phyloP scores from a whole-genome alignment of 2,329 filamentous ascomycete species.

The Fusarium heterosporum region DNA sequence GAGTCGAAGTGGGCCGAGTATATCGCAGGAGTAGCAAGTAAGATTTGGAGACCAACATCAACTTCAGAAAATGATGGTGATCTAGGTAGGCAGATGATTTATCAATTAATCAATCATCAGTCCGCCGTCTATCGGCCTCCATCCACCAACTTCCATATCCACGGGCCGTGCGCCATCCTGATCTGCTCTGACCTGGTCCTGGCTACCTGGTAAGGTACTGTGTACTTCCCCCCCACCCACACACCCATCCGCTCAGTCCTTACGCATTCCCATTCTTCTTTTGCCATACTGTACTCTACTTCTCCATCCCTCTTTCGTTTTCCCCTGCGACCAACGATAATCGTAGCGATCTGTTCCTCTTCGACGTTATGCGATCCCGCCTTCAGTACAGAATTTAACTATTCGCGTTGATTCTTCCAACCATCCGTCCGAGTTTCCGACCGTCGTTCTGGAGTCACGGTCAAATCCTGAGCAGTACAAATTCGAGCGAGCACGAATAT shows the following conservation, averaged over 20 bases:
- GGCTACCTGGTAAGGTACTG: slow-evolving; percentile 7
- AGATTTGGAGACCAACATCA: too few species aligned
- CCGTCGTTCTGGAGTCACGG: slow-evolving; percentile 7
- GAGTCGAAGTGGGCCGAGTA: too few species aligned
- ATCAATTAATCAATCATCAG: background rate
- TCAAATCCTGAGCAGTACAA: slow-evolving; percentile 23
- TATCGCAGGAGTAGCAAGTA: too few species aligned
- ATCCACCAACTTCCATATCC: slow-evolving; percentile 4
- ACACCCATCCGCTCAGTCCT: too few species aligned
- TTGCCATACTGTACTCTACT: slow-evolving; percentile 37
- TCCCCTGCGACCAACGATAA: slow-evolving; percentile 20
- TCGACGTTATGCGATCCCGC: slow-evolving; percentile 16
- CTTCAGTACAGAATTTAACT: background rate
- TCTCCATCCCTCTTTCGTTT: slow-evolving; percentile 34
- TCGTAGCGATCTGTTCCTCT: slow-evolving; percentile 16
- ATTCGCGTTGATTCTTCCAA: background rate
- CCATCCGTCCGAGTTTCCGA: slow-evolving; percentile 10
- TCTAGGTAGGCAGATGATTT: too few species aligned
- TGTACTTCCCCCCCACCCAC: too few species aligned
- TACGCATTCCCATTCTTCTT: slow-evolving; percentile 41
- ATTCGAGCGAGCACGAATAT: slow-evolving; percentile 36
- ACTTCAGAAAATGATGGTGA: slow-evolving; percentile 33
- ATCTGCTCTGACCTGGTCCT: slow-evolving; percentile 14
- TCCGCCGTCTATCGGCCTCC: slow-evolving; percentile 11
- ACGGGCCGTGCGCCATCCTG: slow-evolving; percentile 10